These are phyloP conservation scores for Aspergillus persii DNA, from an alignment of 2,329 filamentous ascomycete genomes.

Conservation along the genomic window DNA sequence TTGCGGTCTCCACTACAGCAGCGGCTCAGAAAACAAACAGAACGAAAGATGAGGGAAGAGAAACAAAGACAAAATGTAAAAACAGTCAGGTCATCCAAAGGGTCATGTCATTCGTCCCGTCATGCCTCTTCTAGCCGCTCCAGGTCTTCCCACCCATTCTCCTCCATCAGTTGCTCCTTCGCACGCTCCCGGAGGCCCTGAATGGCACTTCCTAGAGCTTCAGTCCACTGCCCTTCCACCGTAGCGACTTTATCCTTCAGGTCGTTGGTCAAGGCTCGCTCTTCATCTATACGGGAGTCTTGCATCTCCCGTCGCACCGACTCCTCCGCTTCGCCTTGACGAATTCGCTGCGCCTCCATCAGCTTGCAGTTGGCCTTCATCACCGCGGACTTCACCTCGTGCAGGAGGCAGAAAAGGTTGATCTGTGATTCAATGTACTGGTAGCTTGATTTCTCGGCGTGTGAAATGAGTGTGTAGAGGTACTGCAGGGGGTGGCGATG, in stretches of 20 bases:
- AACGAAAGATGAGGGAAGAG: conserved; percentile 17
- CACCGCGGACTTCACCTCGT: conserved; percentile 81
- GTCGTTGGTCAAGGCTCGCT: conserved; percentile 71
- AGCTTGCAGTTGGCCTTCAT: conserved; percentile 67
- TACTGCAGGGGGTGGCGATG: conserved; percentile 82
- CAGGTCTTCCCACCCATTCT: conserved; percentile 85
- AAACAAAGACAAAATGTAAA: conserved; percentile 9
- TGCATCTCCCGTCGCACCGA: conserved; percentile 50
- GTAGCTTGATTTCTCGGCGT: conserved; percentile 88
- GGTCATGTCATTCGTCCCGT: conserved; percentile 9
- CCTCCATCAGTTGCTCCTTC: conserved; percentile 67
- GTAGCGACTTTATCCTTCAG: conserved; percentile 89
- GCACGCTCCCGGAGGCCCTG: conserved; percentile 71
- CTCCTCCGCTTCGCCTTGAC: conserved; percentile 43
- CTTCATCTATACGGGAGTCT: conserved; percentile 64
- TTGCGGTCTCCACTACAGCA: too few species aligned
- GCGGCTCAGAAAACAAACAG: conserved; percentile 6
- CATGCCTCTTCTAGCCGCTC: conserved; percentile 50
- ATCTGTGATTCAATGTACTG: conserved; percentile 96
- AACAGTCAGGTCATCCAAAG: conserved; percentile 32
- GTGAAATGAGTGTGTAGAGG: conserved; percentile 77
- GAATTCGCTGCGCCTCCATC: conserved; percentile 63
- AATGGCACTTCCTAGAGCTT: conserved; percentile 77
- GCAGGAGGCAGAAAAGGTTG: conserved; percentile 83
- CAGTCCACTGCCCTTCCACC: conserved; percentile 87